A percentile compares a stretch with the other conserved stretches of the same genome.
These are phyloP conservation scores for Plectranthus barbatus DNA, from an alignment of 257 asterid genomes.

Conservation along the genomic window DNA sequence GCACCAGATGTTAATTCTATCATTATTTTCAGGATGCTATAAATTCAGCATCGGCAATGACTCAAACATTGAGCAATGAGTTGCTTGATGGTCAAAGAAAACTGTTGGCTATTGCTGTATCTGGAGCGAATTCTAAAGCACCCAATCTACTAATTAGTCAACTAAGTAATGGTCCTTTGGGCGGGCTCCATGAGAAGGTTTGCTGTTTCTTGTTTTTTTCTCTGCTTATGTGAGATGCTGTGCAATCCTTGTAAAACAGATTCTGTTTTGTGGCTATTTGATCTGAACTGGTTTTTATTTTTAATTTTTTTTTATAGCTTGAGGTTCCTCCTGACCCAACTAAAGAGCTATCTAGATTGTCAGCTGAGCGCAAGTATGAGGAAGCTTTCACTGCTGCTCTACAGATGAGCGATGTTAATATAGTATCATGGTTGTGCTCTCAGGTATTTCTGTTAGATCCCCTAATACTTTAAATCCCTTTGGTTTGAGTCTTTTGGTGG, in stretches of 20 bases:
- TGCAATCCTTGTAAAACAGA: background rate
- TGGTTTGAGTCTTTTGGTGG: background rate
- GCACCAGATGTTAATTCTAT: background rate
- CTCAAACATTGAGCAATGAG: slow-evolving; percentile 76
- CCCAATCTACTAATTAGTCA: slow-evolving; percentile 56
- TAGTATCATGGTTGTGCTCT: slow-evolving; percentile 91
- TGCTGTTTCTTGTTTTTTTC: slow-evolving; percentile 2
- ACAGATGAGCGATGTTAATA: slow-evolving; percentile 78
- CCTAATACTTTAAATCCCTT: background rate
- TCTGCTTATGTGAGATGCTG: background rate
- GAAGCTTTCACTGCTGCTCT: slow-evolving; percentile 88
- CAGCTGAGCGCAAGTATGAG: slow-evolving; percentile 75
- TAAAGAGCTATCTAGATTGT: slow-evolving; percentile 75
- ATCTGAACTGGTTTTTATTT: slow-evolving; percentile 7
- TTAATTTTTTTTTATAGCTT: slow-evolving; percentile 31
- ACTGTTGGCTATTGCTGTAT: slow-evolving; percentile 66
- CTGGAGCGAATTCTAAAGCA: slow-evolving; percentile 63
- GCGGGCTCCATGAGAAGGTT: slow-evolving; percentile 79
- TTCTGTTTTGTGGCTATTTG: background rate
- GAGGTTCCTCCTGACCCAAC: slow-evolving; percentile 93
- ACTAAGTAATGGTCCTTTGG: slow-evolving; percentile 81
- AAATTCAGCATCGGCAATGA: slow-evolving; percentile 73
- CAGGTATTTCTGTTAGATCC: slow-evolving; percentile 46
- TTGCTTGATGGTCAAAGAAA: slow-evolving; percentile 86
- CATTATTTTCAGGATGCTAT: slow-evolving; percentile 61